Evolutionary conservation across 768 basidiomycete species (phyloP).

Genomic region (Tricholoma terreum): DNA sequence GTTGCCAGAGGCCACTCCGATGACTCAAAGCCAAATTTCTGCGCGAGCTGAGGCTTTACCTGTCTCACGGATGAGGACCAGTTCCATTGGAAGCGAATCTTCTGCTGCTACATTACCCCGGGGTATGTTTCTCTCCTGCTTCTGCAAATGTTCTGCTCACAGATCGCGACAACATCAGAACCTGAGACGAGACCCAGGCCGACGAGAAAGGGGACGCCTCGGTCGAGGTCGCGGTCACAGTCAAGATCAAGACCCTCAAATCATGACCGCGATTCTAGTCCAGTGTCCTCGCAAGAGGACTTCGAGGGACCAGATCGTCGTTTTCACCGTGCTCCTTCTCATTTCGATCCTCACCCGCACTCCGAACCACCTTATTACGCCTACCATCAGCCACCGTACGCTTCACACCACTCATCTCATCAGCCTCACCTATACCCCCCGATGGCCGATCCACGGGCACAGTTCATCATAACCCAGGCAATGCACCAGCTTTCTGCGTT

Average conservation of each 20-base stretch:
- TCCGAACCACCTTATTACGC: conserved; percentile 17
- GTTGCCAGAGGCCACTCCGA: not conserved
- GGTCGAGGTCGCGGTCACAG: not conserved
- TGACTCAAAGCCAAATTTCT: not conserved
- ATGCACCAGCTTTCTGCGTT: conserved; percentile 42
- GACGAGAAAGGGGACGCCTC: conserved; percentile 5
- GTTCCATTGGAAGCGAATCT: conserved; percentile 6
- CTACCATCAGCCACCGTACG: conserved; percentile 16
- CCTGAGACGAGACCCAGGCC: not conserved
- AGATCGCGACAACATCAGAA: not conserved
- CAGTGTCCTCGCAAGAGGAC: conserved; percentile 7
- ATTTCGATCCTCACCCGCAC: conserved; percentile 13
- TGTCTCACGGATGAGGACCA: not conserved
- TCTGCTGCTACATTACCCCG: not conserved
- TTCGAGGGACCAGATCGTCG: not conserved
- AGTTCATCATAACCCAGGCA: conserved; percentile 40
- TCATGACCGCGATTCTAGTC: conserved; percentile 5
- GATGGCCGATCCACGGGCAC: conserved; percentile 38
- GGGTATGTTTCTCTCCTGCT: conserved; percentile 4
- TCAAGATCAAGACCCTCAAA: conserved; percentile 1
- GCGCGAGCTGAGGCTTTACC: not conserved
- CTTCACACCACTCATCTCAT: conserved; percentile 15
- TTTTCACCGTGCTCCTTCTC: conserved; percentile 14
- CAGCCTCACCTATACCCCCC: conserved; percentile 27
- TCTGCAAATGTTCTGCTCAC: not conserved